A percentile compares a stretch with the other conserved stretches of the same genome.
phyloP scores from a whole-genome alignment of 1,284 basidiomycete species.

The Ceratobasidium papillatum region DNA sequence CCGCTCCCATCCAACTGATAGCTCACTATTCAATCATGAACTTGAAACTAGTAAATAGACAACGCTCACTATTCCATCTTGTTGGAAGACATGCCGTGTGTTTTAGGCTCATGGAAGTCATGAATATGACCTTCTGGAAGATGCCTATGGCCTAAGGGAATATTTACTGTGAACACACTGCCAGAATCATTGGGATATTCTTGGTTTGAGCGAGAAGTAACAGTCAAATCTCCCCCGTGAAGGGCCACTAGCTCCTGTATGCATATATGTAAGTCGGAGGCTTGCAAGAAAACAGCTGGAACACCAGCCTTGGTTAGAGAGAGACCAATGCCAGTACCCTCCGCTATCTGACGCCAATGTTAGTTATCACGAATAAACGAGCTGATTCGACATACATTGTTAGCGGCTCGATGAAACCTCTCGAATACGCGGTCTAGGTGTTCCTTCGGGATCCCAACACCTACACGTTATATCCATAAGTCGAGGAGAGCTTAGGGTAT shows the following conservation, averaged over 20 bases:
- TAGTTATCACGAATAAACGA: not conserved
- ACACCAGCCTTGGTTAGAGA: no score
- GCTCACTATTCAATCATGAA: not conserved
- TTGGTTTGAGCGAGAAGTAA: not conserved
- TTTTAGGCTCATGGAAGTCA: not conserved
- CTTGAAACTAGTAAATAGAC: not conserved
- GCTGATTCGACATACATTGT: not conserved
- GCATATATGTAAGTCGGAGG: not conserved
- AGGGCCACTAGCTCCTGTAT: slow-evolving; percentile 49
- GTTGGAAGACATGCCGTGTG: not conserved
- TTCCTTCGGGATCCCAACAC: slow-evolving; percentile 48
- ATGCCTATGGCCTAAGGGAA: slow-evolving; percentile 15
- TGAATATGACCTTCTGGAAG: slow-evolving; percentile 7
- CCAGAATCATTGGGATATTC: slow-evolving; percentile 3
- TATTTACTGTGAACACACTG: slow-evolving; percentile 9
- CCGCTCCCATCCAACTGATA: slow-evolving; percentile 34
- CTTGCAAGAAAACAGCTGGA: not conserved
- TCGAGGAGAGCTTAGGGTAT: no score
- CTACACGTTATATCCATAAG: not conserved
- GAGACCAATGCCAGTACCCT: no score
- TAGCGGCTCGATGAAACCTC: slow-evolving; percentile 49
- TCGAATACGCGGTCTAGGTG: slow-evolving; percentile 47
- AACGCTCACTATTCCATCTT: slow-evolving; percentile 28
- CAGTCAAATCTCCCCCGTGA: slow-evolving; percentile 46
- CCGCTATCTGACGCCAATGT: slow-evolving; percentile 42